Percentiles rank a stretch among this genome's conserved stretches.
Conservation (phyloP, 345 rosid genomes). For the Laguncularia racemosa region DNA sequence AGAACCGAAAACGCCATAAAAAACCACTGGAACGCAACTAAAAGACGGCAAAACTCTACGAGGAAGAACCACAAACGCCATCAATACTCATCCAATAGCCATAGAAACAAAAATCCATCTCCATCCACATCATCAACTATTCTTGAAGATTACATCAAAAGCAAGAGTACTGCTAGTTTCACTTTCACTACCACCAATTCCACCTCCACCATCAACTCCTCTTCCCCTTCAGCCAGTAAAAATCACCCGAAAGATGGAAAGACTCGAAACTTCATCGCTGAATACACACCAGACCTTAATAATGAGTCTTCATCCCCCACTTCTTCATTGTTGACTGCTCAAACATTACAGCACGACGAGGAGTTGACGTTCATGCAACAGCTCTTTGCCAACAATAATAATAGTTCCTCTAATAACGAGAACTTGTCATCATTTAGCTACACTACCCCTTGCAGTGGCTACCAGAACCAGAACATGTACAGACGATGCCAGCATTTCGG, state of each 20-base stretch:
- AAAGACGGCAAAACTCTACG: slow-evolving; percentile 69
- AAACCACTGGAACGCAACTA: slow-evolving; percentile 96
- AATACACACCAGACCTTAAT: too few species aligned
- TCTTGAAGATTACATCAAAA: slow-evolving; percentile 77
- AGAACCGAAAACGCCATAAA: slow-evolving; percentile 87
- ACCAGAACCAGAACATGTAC: too few species aligned
- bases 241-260: too few species aligned
- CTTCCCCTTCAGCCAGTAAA: slow-evolving; percentile 13
- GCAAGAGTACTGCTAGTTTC: slow-evolving; percentile 20
- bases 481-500: too few species aligned
- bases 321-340: too few species aligned
- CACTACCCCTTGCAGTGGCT: too few species aligned
- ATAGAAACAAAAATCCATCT: background rate
- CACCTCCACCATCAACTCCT: slow-evolving; percentile 5
- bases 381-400: slow-evolving; percentile 31
- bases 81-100: slow-evolving; percentile 10
- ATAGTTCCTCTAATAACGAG: background rate
- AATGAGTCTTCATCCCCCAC: too few species aligned
- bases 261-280: too few species aligned
- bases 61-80: slow-evolving; percentile 49
- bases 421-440: too few species aligned
- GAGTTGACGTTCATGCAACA: slow-evolving; percentile 64
- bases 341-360: slow-evolving; percentile 31
- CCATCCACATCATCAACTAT: slow-evolving; percentile 36
- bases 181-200: slow-evolving; percentile 7